Evolutionary conservation across 2,329 filamentous ascomycete species (phyloP), one percentile per base, ranked within the genome.

Genomic region (Dactylonectria macrodidyma): DNA sequence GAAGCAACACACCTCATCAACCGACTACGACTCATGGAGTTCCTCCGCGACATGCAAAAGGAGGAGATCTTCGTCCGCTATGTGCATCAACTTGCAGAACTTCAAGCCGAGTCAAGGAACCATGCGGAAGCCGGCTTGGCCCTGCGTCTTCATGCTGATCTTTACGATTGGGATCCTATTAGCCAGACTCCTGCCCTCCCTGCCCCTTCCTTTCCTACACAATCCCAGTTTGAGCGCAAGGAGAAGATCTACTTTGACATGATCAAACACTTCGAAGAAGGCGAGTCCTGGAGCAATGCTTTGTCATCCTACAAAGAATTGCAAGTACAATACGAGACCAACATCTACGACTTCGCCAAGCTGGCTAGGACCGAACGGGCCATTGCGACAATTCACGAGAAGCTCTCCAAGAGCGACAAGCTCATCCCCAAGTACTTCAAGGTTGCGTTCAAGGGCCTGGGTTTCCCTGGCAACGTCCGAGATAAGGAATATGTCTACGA

Each of bases 61-160:
- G 95, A 97, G 79, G 95, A 98, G 76, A 97, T 98, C 65, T 98
- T 97, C 80, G 93, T 97, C 71, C 92, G 95, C 71, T 98, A 98
- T 76, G 95, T 98, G 14, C 95, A 98, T 78, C 95, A 98, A 80
- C 87, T 98, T 22, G 93, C 95, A 2, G 85, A 90, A 46, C 85
- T 96, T 12, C 95, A 98, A 79, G 87, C 89, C 9, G 89, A 91
- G 47, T 88, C 92, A 4, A 87, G 92, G 65, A 96, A 97, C 75
- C 90, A 91, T 70, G 93, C 94, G 0, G 95, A 98, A 81, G 95
- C 95, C 14, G 96, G 95, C 12, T 87, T 98, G 69, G 95, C 95
- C 4, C 86, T 98, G 44, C 92, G 94, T 47, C 89, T 98, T 62
- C 96, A 98, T 79, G 95, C 95, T 2, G 95, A 98, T 72, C 85